phyloP scores from a whole-genome alignment of 192 early-diverging fungal genomes.

The Umbelopsis ramanniana region DNA sequence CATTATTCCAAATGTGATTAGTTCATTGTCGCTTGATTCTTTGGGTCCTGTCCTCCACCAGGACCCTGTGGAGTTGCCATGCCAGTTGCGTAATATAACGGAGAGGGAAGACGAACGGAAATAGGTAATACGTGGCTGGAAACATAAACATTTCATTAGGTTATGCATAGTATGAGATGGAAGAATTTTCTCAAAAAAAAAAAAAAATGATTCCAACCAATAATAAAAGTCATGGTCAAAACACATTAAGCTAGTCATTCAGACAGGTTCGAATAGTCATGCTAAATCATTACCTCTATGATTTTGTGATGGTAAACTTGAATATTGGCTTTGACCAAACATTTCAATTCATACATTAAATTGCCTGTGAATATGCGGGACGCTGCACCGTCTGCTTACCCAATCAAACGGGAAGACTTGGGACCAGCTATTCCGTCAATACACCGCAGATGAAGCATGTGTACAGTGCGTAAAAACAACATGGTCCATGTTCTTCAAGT shows the following conservation, averaged over 20 bases:
- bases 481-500: background rate
- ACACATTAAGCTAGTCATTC: background rate
- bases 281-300: slow-evolving; percentile 3
- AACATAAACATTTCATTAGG: background rate
- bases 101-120: background rate
- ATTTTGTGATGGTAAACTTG: background rate
- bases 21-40: no score
- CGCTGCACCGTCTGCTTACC: background rate
- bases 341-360: background rate
- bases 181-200: no score
- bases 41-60: background rate
- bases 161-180: background rate
- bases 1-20: no score
- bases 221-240: no score
- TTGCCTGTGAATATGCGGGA: background rate
- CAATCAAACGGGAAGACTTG: background rate
- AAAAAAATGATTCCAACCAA: no score
- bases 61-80: background rate
- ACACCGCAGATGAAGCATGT: background rate
- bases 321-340: background rate
- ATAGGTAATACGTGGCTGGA: background rate
- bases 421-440: background rate
- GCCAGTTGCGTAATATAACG: background rate
- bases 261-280: background rate
- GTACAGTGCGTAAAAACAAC: background rate